Evolutionary conservation across 345 rosid species (phyloP), one percentile per base, ranked within the genome.

Genomic region (Bruguiera parviflora): DNA sequence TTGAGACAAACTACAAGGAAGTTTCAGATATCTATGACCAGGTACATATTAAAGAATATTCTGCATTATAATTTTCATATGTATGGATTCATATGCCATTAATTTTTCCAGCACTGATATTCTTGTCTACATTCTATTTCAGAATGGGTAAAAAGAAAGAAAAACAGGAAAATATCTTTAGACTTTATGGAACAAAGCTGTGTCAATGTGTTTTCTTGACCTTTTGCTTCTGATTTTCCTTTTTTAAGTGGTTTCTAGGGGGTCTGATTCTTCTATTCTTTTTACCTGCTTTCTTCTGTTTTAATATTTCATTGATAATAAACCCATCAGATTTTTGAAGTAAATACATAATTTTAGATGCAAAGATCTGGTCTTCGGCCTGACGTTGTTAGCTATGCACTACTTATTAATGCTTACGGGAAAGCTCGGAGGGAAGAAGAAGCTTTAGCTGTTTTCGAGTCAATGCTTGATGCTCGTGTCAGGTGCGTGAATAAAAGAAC

Each of bases 371-470:
- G 82, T 75, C 84, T 87, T 69, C 81, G 57, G 69, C 96, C 97
- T 49, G 99, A 91, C 57, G 97, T 91, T 65, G 89, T 95, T 64
- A 91, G 97, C 78, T 95, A 95, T 79, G 93, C 97, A 57, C 80
- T 85, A 65, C 99, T 95, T 57, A 86, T 95, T 75, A 89, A 85
- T 69, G 97, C 96, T 69, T 95, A 95, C 78, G 96, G 97, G 57
- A 91, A 83, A 83, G 97, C 97, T 55, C 84, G 99, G 75, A 85
- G 97, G 73, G 99, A 95, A 67, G 97, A 86, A 58, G 99, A 95
- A 89, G 97, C 99, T 66, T 75, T 95, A 56, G 90, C 97, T 52
- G 99, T 95, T 79, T 95, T 95, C 75, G 97, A 91, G 85, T 97
- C 92, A 77, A 95, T 95, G 99, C 84, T 89, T 75, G 94, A 79